Conservation (phyloP, 352 stramenopile species). For the Phytophthora multivora region DNA sequence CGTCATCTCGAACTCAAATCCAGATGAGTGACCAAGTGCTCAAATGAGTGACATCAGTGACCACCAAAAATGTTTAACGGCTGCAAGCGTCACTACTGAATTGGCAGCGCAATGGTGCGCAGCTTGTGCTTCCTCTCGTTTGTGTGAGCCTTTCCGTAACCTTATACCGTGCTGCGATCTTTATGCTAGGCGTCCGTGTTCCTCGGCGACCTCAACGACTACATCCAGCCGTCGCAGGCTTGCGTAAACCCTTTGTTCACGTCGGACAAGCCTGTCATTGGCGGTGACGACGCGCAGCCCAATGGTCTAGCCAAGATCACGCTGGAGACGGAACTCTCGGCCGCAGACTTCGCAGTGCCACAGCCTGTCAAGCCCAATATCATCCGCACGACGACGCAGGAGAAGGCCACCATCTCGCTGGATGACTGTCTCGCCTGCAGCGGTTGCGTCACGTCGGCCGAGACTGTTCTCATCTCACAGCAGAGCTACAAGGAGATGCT, state of each 20-base stretch:
- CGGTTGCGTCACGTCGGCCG: conserved; percentile 97
- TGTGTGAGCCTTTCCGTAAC: too few species aligned
- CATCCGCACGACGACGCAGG: conserved; percentile 72
- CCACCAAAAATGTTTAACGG: not conserved
- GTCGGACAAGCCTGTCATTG: conserved; percentile 21
- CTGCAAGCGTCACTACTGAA: conserved; percentile 6
- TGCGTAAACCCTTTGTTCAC: conserved; percentile 95
- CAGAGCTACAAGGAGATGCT: conserved; percentile 93
- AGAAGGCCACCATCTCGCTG: conserved; percentile 94
- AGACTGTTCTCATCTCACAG: conserved; percentile 98
- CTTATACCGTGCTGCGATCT: too few species aligned
- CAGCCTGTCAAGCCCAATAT: conserved; percentile 66
- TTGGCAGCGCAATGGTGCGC: conserved; percentile 27
- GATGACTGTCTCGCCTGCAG: conserved; percentile 97
- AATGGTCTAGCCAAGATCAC: conserved; percentile 70
- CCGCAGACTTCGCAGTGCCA: conserved; percentile 55
- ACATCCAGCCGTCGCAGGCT: conserved; percentile 93
- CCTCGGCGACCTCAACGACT: conserved; percentile 93
- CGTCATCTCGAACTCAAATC: not conserved
- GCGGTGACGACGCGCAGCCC: conserved; percentile 4
- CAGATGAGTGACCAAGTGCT: not conserved
- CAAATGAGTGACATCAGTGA: not conserved
- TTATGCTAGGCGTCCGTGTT: conserved; percentile 86
- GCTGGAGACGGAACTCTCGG: conserved; percentile 75
- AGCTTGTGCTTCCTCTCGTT: not conserved